Base-by-base conservation (phyloP, 129 eudicot species). In the Lactuca saligna region DNA sequence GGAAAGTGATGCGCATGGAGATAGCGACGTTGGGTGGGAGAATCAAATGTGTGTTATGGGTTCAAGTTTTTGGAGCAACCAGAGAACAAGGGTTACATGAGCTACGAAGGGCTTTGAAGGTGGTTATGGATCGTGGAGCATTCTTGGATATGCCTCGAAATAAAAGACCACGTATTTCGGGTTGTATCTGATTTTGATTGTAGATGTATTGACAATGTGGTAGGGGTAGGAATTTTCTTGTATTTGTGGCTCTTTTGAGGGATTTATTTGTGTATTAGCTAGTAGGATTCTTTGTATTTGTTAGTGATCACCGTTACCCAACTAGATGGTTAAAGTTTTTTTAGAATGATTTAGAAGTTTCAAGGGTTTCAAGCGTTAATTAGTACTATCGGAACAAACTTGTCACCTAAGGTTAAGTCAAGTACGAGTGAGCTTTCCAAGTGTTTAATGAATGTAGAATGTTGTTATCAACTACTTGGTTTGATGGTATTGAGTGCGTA, bases 21-120 rank as follows among this genome's bases (percentile, higher is more conserved):
- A 89, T 92, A 77, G 83, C 88, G 32, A 89, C 98, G 2, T 57
- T 92, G 11, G 95, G 96, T 16, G 98, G 98, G 46, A 76, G 98
- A 55, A 83, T 85, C 2, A 92, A 86, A 77, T 79, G 76, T 54
- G 75, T 86, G 34, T 65, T 92, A 72, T 82, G 89, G 96, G 85
- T 92, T 67, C 73, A 77, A 41, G 31, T 82, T 0, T 69, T 60
- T 3, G 32, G 75, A 0, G 57, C n/a, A 10, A 74, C 69, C 5
- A 75, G 70, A 38, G 92, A 82, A 4, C 82, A 71, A 56, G 87
- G 81, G 33, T 29, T 86, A 32, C 77, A 41, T 25, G 73, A 70
- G 61, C 44, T 86, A 15, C 62, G 76, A 56, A 71, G 82, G 46
- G 89, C 86, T 6, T 66, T 92, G 74, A 87, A 79, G 77, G 78